A percentile compares a stretch with the other conserved stretches of the same genome.
phyloP scores from a whole-genome alignment of 2,329 filamentous ascomycete genomes.

The Penicillium concentricum region DNA sequence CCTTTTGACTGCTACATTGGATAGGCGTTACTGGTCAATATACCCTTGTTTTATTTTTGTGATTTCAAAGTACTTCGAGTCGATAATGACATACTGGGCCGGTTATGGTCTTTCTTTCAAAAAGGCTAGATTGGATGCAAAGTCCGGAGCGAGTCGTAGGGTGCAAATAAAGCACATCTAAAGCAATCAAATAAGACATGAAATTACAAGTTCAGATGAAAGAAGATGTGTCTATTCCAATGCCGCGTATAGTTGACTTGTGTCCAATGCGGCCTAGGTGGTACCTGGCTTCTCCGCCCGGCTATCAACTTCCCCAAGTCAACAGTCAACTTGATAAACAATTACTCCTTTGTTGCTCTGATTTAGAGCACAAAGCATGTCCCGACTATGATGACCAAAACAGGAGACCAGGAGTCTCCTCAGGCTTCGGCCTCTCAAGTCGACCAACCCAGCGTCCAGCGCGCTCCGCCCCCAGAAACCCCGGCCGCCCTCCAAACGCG shows the following conservation, averaged over 20 bases:
- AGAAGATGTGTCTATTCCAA: background rate
- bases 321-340: constrained; percentile 11
- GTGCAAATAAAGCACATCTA: background rate
- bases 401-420: constrained; percentile 35
- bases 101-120: background rate
- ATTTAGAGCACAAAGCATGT: constrained; percentile 31
- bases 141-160: background rate
- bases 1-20: constrained; percentile 15
- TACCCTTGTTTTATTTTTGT: constrained; percentile 22
- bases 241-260: background rate
- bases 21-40: constrained; percentile 28
- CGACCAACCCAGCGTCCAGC: constrained; percentile 24
- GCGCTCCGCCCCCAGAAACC: constrained; percentile 74
- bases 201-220: background rate
- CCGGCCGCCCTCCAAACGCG: constrained; percentile 67
- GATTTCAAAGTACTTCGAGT: constrained; percentile 5
- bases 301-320: constrained; percentile 12
- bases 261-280: constrained; percentile 2
- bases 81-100: background rate
- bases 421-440: constrained; percentile 13
- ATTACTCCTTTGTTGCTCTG: constrained; percentile 5
- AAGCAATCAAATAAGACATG: background rate
- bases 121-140: background rate
- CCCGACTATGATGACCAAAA: constrained; percentile 34
- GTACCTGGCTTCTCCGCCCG: constrained; percentile 23